Percentiles rank a stretch among this genome's conserved stretches.
phyloP scores from a whole-genome alignment of 768 basidiomycete species.

The Xerocomellus dryophilus region DNA sequence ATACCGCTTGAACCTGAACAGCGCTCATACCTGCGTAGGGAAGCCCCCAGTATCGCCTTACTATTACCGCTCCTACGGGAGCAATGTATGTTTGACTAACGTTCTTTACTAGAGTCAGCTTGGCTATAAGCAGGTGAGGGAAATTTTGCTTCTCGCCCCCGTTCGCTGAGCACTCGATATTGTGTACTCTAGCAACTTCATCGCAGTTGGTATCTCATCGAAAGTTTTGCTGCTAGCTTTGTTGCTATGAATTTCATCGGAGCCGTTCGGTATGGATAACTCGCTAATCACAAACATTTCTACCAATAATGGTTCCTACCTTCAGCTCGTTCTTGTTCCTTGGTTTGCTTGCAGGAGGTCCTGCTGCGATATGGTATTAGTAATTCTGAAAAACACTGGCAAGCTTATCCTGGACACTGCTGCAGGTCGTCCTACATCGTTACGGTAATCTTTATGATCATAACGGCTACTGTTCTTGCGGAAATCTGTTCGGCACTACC shows the following conservation, averaged over 20 bases:
- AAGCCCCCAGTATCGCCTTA: slow-evolving; percentile 75
- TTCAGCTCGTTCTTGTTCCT: slow-evolving; percentile 73
- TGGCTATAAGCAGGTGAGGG: slow-evolving; percentile 73
- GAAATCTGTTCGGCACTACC: slow-evolving; percentile 90
- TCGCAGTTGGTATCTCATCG: slow-evolving; percentile 77
- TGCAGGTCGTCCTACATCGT: slow-evolving; percentile 82
- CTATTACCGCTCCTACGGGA: slow-evolving; percentile 40
- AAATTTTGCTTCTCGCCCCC: not conserved
- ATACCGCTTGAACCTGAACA: slow-evolving; percentile 98
- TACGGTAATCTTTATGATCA: slow-evolving; percentile 82
- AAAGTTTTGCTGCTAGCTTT: slow-evolving; percentile 87
- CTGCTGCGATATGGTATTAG: slow-evolving; percentile 75
- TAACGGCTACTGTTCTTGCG: slow-evolving; percentile 82
- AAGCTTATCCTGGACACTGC: slow-evolving; percentile 10
- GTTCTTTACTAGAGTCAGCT: slow-evolving; percentile 53
- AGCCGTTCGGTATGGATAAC: slow-evolving; percentile 59
- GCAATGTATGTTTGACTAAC: slow-evolving; percentile 50
- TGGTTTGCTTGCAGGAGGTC: slow-evolving; percentile 81
- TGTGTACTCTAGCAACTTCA: slow-evolving; percentile 64
- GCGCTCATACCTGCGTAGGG: slow-evolving; percentile 98
- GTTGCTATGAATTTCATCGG: slow-evolving; percentile 90
- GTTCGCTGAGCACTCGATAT: slow-evolving; percentile 1
- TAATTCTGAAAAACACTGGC: not conserved
- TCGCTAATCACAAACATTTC: not conserved
- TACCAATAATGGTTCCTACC: not conserved